phyloP scores from a whole-genome alignment of 768 basidiomycete species.

The Pleurotus salmoneostramineus region DNA sequence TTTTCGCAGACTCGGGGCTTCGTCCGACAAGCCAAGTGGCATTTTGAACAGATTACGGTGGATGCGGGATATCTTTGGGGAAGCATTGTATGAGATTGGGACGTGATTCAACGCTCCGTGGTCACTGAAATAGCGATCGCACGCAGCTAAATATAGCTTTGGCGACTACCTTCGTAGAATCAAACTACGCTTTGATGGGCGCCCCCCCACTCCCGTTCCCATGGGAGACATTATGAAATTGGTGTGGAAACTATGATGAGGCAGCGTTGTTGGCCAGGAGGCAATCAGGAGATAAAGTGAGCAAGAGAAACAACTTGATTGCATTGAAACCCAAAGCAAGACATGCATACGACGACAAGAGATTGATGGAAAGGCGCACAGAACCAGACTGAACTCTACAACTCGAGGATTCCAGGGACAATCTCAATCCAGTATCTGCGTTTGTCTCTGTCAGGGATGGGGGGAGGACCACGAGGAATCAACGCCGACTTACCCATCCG shows the following conservation, averaged over 20 bases:
- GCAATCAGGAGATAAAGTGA: too few relatives aligned
- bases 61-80: too few relatives aligned
- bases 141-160: too few relatives aligned
- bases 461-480: background rate
- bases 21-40: background rate
- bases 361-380: background rate
- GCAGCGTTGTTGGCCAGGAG: too few relatives aligned
- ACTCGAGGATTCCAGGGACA: slow-evolving; percentile 28
- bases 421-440: slow-evolving; percentile 60
- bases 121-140: background rate
- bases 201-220: too few relatives aligned
- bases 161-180: too few relatives aligned
- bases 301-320: background rate
- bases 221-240: too few relatives aligned
- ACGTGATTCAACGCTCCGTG: background rate
- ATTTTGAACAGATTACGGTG: background rate
- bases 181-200: too few relatives aligned
- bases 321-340: background rate
- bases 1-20: background rate
- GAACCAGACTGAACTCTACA: slow-evolving; percentile 16
- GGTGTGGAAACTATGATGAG: too few relatives aligned
- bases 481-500: slow-evolving; percentile 58
- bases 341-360: background rate
- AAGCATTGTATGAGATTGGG: background rate
- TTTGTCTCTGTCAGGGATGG: background rate